These are phyloP conservation scores for Ceratobasidium sp. DNA, from an alignment of 1,284 basidiomycete genomes.

Conservation along the genomic window DNA sequence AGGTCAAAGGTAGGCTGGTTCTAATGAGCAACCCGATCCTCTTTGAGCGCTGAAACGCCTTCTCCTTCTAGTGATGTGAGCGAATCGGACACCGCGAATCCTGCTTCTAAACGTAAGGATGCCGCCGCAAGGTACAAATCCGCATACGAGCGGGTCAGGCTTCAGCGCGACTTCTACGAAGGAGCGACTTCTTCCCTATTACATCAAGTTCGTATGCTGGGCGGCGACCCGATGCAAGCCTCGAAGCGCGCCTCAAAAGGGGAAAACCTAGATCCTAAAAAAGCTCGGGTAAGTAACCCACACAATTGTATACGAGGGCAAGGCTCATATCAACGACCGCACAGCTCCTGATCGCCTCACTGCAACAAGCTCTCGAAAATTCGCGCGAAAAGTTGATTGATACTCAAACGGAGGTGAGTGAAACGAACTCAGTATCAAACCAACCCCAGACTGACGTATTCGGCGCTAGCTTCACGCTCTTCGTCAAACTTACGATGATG, in stretches of 20 bases:
- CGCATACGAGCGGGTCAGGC: constrained; percentile 27
- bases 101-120: constrained; percentile 1
- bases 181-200: constrained; percentile 15
- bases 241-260: constrained; percentile 20
- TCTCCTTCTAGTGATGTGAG: constrained; percentile 12
- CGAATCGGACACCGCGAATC: not conserved
- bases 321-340: not conserved
- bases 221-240: constrained; percentile 35
- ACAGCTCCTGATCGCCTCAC: constrained; percentile 20
- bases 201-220: constrained; percentile 27
- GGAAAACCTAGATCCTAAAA: constrained; percentile 18
- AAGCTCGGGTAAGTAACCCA: constrained; percentile 21
- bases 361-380: constrained; percentile 18
- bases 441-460: not conserved
- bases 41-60: not conserved
- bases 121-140: constrained; percentile 19
- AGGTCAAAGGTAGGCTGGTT: constrained; percentile 15
- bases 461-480: constrained; percentile 17
- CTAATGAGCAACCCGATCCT: not conserved
- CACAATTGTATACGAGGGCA: not conserved
- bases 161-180: constrained; percentile 22
- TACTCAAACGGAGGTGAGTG: constrained; percentile 16
- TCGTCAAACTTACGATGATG: constrained; percentile 7
- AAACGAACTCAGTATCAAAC: too few relatives aligned
- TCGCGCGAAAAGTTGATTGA: constrained; percentile 25